Base-by-base conservation (phyloP, 805 yeast species). In the Candida manassasensis region DNA sequence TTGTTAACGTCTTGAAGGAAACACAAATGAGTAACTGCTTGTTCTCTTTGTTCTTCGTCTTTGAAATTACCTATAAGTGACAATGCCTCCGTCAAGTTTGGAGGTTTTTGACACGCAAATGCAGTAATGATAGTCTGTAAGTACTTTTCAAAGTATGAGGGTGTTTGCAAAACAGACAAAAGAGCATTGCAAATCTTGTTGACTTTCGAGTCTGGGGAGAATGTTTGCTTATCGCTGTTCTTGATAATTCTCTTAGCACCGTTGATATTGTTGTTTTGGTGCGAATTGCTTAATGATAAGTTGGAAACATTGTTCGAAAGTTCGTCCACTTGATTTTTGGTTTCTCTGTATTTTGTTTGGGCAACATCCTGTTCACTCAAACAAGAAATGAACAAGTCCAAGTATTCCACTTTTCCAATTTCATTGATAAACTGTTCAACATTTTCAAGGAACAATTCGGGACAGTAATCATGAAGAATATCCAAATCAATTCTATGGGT, bases 401-500 rank as follows among this genome's bases (percentile, higher is more conserved):
- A 61, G 56, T 84, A 80, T 40, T 84, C 95, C 7, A 81, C 78
- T 31, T 73, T 71, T 19, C 72, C 79, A 29, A 93, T 71, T 52
- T 87, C 87, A 17, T 72, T 66, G 15, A 93, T 71, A 51, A 93
- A 86, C 6, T 55, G 51, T 37, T 79, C 84, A 11, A 87, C 55
- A 48, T 85, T 83, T 3, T 60, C 59, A 43, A 68, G 65, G 48
- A 89, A 93, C 33, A 75, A 59, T 18, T 68, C 71, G 1, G 96
- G 94, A 38, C 79, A 79, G 59, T 84, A 86, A 56, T 93, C 99
- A 61, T 88, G 84, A 37, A 93, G 63, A 22, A 93, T 75, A 57
- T 93, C 97, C 57, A 93, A 62, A 50, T 90, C 90, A 40, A 93
- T 84, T 59, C 99, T 76, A 57, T 93, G 96, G 1, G 87, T 79